A percentile compares a stretch with the other conserved stretches of the same genome.
These are phyloP conservation scores for Saturnispora sanitii DNA, from an alignment of 805 yeast genomes.

Conservation along the genomic window DNA sequence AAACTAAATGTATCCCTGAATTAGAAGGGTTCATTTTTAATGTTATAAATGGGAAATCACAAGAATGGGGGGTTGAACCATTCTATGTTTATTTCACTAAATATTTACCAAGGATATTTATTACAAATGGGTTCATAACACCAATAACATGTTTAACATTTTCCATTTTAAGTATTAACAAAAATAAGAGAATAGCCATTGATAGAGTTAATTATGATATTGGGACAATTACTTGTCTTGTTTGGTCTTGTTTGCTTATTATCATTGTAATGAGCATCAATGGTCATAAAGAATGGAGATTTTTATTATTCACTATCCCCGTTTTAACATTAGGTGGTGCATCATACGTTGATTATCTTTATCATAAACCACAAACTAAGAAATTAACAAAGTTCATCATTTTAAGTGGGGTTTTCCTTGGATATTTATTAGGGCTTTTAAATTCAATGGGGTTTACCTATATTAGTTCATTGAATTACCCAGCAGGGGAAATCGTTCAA, in stretches of 20 bases:
- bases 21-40: conserved; percentile 63
- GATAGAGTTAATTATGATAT: conserved; percentile 23
- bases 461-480: conserved; percentile 69
- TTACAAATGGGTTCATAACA: conserved; percentile 9
- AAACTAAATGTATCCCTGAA: conserved; percentile 50
- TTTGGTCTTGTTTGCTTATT: conserved; percentile 43
- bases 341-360: conserved; percentile 5
- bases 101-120: conserved; percentile 38
- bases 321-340: conserved; percentile 34
- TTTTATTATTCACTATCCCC: conserved; percentile 69
- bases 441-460: conserved; percentile 43
- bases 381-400: background rate
- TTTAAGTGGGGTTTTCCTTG: conserved; percentile 13
- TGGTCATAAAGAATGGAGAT: conserved; percentile 94
- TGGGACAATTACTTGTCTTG: conserved; percentile 34
- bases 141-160: background rate
- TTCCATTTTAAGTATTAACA: background rate
- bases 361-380: conserved; percentile 7
- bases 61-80: conserved; percentile 83
- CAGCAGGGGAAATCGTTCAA: conserved; percentile 73
- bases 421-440: conserved; percentile 28
- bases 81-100: conserved; percentile 52
- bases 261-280: conserved; percentile 63
- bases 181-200: background rate
- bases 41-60: conserved; percentile 62